Conservation (phyloP, 495 filamentous ascomycete species). For the Articulospora tetracladia region DNA sequence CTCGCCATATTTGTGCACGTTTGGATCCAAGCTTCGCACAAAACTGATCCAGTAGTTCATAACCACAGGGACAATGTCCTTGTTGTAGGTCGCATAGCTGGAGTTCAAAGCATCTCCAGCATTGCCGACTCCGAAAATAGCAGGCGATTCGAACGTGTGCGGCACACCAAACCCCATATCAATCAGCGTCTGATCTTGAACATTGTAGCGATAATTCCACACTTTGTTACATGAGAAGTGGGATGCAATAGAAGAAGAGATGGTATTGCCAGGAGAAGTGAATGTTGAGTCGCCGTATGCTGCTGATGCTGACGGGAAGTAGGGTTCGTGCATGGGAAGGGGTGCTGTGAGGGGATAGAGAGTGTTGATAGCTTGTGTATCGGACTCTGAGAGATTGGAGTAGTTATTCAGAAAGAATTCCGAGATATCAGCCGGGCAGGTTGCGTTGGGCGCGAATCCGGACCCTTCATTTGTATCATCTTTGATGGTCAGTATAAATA, state of each 20-base stretch:
- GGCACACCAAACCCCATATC: conserved; percentile 52
- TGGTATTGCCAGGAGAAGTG: conserved; percentile 59
- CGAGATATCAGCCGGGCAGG: conserved; percentile 39
- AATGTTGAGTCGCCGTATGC: conserved; percentile 71
- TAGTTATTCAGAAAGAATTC: conserved; percentile 61
- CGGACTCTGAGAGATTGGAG: conserved; percentile 45
- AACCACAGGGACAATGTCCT: conserved; percentile 39
- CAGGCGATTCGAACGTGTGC: conserved; percentile 27
- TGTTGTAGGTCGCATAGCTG: conserved; percentile 30
- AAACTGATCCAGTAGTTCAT: conserved; percentile 70
- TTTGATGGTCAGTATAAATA: no score
- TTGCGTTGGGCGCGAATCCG: conserved; percentile 51
- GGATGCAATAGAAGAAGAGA: conserved; percentile 40
- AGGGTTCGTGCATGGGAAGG: conserved; percentile 42
- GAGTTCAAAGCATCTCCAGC: conserved; percentile 61
- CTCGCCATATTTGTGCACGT: conserved; percentile 38
- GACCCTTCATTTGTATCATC: conserved; percentile 64
- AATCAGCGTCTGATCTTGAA: conserved; percentile 51
- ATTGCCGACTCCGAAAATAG: conserved; percentile 29
- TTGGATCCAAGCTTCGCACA: conserved; percentile 56
- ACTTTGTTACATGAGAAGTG: conserved; percentile 33
- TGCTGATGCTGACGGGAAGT: conserved; percentile 53
- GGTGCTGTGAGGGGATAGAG: conserved; percentile 48
- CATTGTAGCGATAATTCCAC: conserved; percentile 54
- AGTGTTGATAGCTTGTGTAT: conserved; percentile 50